Conservation (phyloP, 2,329 filamentous ascomycete genomes). For the Coniosporium tulheliwenetii region DNA sequence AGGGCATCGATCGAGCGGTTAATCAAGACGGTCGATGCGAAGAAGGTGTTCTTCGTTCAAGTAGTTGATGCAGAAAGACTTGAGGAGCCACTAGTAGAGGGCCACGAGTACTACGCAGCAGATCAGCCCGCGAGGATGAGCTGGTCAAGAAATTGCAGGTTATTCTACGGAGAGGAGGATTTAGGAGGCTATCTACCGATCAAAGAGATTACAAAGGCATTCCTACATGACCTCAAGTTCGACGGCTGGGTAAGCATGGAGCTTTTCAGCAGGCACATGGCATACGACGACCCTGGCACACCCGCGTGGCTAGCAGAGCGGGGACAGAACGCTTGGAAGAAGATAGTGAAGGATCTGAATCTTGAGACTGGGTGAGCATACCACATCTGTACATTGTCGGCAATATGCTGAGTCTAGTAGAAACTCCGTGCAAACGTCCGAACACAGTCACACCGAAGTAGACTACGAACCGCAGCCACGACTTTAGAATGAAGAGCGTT, state of each 20-base stretch:
- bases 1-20: constrained; percentile 39
- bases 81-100: constrained; percentile 35
- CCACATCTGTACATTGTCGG: too few species aligned
- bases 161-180: constrained; percentile 50
- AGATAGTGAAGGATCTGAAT: constrained; percentile 24
- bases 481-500: too few species aligned
- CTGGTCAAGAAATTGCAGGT: constrained; percentile 60
- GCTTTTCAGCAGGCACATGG: constrained; percentile 48
- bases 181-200: constrained; percentile 54
- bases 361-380: neutral
- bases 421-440: too few species aligned
- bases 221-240: constrained; percentile 49
- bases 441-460: too few species aligned
- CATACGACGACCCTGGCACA: constrained; percentile 32
- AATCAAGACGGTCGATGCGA: constrained; percentile 37
- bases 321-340: constrained; percentile 36
- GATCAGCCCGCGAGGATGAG: constrained; percentile 53
- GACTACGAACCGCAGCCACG: too few species aligned
- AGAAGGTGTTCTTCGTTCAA: constrained; percentile 62
- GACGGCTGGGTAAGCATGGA: constrained; percentile 58
- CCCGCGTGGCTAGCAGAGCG: constrained; percentile 40
- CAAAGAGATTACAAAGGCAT: constrained; percentile 40
- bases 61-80: constrained; percentile 59
- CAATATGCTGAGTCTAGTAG: too few species aligned
- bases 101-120: constrained; percentile 42